These are phyloP conservation scores for Penicillium arizonense DNA, from an alignment of 495 filamentous ascomycete species.

Conservation along the genomic window DNA sequence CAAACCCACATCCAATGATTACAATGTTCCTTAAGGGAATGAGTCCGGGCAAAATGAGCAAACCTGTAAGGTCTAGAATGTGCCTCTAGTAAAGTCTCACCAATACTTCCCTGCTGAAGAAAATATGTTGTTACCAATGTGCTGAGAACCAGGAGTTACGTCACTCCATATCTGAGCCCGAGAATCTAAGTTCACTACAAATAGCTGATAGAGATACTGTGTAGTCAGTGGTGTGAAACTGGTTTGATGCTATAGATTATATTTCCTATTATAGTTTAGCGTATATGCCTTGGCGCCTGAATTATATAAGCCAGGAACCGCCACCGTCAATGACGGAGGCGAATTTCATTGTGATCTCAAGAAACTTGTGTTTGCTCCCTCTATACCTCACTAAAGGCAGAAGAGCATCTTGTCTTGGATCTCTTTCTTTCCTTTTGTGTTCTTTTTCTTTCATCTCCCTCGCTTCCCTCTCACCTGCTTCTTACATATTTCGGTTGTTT, in stretches of 20 bases:
- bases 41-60: no score
- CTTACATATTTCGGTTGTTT: conserved; percentile 20
- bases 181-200: no score
- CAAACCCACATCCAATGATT: no score
- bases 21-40: no score
- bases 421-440: conserved; percentile 2
- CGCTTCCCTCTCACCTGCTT: conserved; percentile 3
- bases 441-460: not conserved
- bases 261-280: not conserved
- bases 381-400: conserved; percentile 5
- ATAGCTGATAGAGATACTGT: no score
- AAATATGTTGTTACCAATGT: no score
- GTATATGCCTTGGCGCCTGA: not conserved
- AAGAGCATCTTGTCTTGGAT: conserved; percentile 1
- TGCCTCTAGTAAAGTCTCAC: no score
- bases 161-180: no score
- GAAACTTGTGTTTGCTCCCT: conserved; percentile 7
- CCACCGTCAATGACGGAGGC: conserved; percentile 31
- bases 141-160: no score
- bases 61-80: no score
- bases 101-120: no score
- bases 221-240: no score
- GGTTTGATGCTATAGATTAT: not conserved
- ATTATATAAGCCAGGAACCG: conserved; percentile 24
- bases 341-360: conserved; percentile 19